phyloP scores from a whole-genome alignment of 2,329 filamentous ascomycete genomes.

The Metarhizium anisopliae region DNA sequence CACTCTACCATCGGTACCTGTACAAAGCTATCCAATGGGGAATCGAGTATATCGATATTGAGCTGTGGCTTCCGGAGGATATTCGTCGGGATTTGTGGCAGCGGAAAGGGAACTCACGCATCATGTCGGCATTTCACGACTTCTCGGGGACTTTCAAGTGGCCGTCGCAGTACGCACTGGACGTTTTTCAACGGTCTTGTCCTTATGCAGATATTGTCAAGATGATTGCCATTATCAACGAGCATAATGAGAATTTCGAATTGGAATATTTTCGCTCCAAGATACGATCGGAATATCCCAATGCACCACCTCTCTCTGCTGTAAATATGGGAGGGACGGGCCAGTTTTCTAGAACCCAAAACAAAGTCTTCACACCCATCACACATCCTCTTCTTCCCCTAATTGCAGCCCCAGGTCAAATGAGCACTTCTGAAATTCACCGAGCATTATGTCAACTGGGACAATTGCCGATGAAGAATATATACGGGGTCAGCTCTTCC shows the following conservation, averaged over 20 bases:
- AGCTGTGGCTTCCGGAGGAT: conserved; percentile 74
- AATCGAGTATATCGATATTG: conserved; percentile 82
- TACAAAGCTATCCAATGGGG: conserved; percentile 81
- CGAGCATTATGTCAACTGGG: conserved; percentile 68
- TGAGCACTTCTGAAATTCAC: conserved; percentile 82
- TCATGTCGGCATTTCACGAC: conserved; percentile 89
- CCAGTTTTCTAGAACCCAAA: conserved; percentile 73
- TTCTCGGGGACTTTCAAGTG: conserved; percentile 79
- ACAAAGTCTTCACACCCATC: conserved; percentile 80
- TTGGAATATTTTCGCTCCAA: conserved; percentile 80
- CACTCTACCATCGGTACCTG: conserved; percentile 70
- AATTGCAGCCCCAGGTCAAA: conserved; percentile 76
- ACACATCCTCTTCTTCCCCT: conserved; percentile 77
- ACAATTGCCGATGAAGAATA: conserved; percentile 68
- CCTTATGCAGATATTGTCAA: conserved; percentile 80
- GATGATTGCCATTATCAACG: conserved; percentile 79
- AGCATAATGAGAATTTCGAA: conserved; percentile 81
- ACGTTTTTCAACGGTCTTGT: conserved; percentile 61
- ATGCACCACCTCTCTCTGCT: conserved; percentile 66
- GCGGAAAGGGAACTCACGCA: conserved; percentile 66
- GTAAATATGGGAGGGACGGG: conserved; percentile 85
- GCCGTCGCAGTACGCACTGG: conserved; percentile 64
- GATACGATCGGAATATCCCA: conserved; percentile 59
- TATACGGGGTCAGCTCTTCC: conserved; percentile 71
- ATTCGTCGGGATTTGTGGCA: conserved; percentile 61